phyloP scores from a whole-genome alignment of 1,284 basidiomycete species.

The Volvariella volvacea region DNA sequence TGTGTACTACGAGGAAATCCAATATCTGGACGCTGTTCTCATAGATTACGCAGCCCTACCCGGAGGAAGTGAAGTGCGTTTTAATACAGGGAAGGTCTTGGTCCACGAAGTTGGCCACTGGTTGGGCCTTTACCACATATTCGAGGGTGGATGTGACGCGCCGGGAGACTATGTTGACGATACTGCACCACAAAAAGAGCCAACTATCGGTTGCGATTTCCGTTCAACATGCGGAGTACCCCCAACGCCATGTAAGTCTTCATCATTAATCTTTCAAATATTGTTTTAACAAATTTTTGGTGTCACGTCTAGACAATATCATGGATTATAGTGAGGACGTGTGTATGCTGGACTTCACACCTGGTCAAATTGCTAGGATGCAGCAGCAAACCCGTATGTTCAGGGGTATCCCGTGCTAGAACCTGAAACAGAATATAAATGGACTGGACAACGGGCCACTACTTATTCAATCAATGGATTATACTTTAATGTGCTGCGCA shows the following conservation, averaged over 20 bases:
- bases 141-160: constrained; percentile 32
- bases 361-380: constrained; percentile 21
- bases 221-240: constrained; percentile 28
- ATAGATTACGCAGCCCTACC: constrained; percentile 31
- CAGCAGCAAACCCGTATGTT: constrained; percentile 4
- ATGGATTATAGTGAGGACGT: constrained; percentile 19
- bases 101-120: constrained; percentile 35
- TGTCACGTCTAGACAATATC: constrained; percentile 14
- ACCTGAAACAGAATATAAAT: no score
- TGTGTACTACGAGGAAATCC: constrained; percentile 23
- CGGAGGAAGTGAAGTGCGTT: constrained; percentile 28
- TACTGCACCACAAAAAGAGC: constrained; percentile 25
- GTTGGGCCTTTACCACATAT: constrained; percentile 34
- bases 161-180: constrained; percentile 34
- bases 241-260: constrained; percentile 29
- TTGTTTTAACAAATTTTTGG: constrained; percentile 11
- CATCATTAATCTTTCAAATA: neutral
- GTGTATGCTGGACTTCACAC: constrained; percentile 17
- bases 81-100: constrained; percentile 26
- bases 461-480: no score
- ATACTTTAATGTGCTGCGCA: no score
- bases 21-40: constrained; percentile 30
- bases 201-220: constrained; percentile 27
- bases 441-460: no score
- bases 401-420: no score